phyloP scores from a whole-genome alignment of 1,284 basidiomycete genomes.

The Xanthoconium separans region DNA sequence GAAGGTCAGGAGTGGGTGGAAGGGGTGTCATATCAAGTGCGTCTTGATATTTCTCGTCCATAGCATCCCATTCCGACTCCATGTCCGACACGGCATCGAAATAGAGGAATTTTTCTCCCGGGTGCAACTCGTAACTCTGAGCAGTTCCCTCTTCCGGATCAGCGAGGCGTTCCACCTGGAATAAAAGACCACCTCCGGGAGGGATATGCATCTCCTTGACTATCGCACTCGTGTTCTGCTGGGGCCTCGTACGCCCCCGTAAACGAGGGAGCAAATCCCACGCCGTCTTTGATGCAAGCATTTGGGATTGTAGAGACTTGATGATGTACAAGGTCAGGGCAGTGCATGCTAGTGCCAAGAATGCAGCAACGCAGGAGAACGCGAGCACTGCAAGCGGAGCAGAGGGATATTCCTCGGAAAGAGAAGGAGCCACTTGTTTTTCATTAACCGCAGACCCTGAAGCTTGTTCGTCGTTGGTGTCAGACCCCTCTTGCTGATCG shows the following conservation, averaged over 20 bases:
- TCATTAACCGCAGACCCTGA: not conserved
- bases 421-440: not conserved
- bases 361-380: constrained; percentile 37
- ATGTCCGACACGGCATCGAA: constrained; percentile 18
- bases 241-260: constrained; percentile 24
- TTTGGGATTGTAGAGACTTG: constrained; percentile 31
- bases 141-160: constrained; percentile 4
- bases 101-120: constrained; percentile 5
- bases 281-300: constrained; percentile 32
- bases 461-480: not conserved
- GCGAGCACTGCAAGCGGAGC: constrained; percentile 33
- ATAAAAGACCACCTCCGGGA: not conserved
- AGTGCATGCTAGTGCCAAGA: constrained; percentile 38
- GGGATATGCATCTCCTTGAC: not conserved
- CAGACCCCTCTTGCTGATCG: not conserved
- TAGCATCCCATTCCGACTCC: constrained; percentile 23
- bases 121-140: constrained; percentile 1
- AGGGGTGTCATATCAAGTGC: constrained; percentile 32
- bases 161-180: constrained; percentile 1
- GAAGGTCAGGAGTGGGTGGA: constrained; percentile 17
- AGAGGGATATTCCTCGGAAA: not conserved
- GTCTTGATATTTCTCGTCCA: constrained; percentile 41
- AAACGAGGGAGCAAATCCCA: constrained; percentile 37
- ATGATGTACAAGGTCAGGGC: constrained; percentile 35
- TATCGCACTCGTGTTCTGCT: not conserved